Conservation (phyloP, 1,284 basidiomycete genomes). For the Ceratobasidium sp. region DNA sequence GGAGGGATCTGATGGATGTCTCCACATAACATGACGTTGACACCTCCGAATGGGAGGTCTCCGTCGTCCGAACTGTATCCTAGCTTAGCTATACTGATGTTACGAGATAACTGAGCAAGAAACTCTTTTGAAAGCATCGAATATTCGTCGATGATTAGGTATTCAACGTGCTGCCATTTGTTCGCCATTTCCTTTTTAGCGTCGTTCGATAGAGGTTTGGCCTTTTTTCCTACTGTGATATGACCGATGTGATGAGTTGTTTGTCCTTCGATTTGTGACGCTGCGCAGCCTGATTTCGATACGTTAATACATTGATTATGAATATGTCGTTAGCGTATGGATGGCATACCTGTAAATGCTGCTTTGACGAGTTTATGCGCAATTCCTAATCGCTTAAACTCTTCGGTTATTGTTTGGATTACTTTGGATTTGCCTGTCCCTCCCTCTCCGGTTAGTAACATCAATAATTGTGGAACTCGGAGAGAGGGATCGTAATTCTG, state of each 20-base stretch:
- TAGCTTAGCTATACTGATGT: conserved; percentile 51
- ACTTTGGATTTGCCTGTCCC: conserved; percentile 59
- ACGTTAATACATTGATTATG: background rate
- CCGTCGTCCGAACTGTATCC: background rate
- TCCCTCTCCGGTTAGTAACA: conserved; percentile 57
- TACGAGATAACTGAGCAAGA: conserved; percentile 52
- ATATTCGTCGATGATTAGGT: conserved; percentile 57
- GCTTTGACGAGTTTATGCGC: conserved; percentile 52
- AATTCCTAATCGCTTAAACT: background rate
- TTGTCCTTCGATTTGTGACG: conserved; percentile 55
- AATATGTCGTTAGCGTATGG: background rate
- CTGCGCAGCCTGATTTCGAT: conserved; percentile 49
- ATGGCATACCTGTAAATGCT: conserved; percentile 56
- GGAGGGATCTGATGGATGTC: conserved; percentile 63
- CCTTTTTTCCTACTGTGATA: background rate
- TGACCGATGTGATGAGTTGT: conserved; percentile 54
- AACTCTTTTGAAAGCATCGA: conserved; percentile 57
- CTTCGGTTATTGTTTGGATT: conserved; percentile 56
- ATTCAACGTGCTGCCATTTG: conserved; percentile 44
- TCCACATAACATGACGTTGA: conserved; percentile 59
- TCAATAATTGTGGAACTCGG: conserved; percentile 51
- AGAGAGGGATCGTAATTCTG: background rate
- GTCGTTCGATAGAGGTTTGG: background rate
- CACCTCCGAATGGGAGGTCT: conserved; percentile 55
- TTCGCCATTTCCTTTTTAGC: conserved; percentile 12